Evolutionary conservation across 192 early-diverging fungal genomes (phyloP).

Genomic region (Coemansia furcata): DNA sequence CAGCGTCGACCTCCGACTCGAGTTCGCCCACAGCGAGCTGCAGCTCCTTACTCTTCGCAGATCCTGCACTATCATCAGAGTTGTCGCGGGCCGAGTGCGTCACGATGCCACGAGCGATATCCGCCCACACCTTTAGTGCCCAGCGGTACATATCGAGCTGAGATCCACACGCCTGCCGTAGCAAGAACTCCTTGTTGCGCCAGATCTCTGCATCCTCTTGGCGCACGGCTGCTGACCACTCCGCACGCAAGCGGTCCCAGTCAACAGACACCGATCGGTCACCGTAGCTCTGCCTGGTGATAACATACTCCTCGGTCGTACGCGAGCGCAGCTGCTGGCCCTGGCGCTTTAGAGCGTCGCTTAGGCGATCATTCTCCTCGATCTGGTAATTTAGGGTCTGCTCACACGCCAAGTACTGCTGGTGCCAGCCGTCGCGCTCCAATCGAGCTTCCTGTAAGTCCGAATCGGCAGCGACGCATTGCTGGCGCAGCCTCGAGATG

Average conservation of each 20-base stretch:
- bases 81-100: neutral
- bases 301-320: slow-evolving; percentile 11
- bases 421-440: slow-evolving; percentile 45
- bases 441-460: slow-evolving; percentile 25
- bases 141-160: slow-evolving; percentile 34
- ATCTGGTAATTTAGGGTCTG: slow-evolving; percentile 20
- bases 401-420: slow-evolving; percentile 20
- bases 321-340: slow-evolving; percentile 12
- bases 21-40: slow-evolving; percentile 24
- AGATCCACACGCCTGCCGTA: slow-evolving; percentile 27
- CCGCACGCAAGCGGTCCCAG: slow-evolving; percentile 18
- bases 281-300: slow-evolving; percentile 5
- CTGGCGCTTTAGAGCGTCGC: neutral
- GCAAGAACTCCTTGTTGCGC: slow-evolving; percentile 11
- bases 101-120: slow-evolving; percentile 11
- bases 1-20: slow-evolving; percentile 20
- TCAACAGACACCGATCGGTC: slow-evolving; percentile 17
- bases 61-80: neutral
- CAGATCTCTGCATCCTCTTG: slow-evolving; percentile 15
- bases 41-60: slow-evolving; percentile 7
- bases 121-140: slow-evolving; percentile 30
- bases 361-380: slow-evolving; percentile 19
- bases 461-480: slow-evolving; percentile 14
- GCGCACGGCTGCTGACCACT: slow-evolving; percentile 7
- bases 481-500: slow-evolving; percentile 25